Conservation (phyloP, 2,329 filamentous ascomycete species). For the Fusarium sp. region DNA sequence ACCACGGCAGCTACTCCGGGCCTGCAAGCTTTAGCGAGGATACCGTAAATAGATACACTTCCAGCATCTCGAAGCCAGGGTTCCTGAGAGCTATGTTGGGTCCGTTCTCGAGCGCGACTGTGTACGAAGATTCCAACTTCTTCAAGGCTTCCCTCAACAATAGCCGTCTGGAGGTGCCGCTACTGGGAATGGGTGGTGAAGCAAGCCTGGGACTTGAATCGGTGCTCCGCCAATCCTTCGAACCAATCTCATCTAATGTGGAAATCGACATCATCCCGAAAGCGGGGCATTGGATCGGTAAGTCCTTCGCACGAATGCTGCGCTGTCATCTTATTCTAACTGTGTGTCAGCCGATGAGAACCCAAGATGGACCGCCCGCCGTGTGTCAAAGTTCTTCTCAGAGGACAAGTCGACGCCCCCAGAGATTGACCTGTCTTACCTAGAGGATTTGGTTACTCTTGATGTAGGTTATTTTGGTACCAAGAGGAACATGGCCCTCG, state of each 20-base stretch:
- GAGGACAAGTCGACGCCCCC: constrained; percentile 11
- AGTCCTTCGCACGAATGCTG: constrained; percentile 10
- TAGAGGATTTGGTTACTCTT: constrained; percentile 40
- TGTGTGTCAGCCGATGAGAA: constrained; percentile 43
- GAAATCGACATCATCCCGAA: constrained; percentile 46
- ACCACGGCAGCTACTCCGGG: constrained; percentile 60
- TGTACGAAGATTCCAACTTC: constrained; percentile 54
- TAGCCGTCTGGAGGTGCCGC: constrained; percentile 26
- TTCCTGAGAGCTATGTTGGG: constrained; percentile 59
- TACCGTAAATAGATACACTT: constrained; percentile 57
- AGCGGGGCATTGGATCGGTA: constrained; percentile 49
- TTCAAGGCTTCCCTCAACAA: constrained; percentile 52
- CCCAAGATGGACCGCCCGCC: constrained; percentile 39
- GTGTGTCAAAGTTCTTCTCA: constrained; percentile 38
- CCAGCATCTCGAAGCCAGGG: constrained; percentile 60
- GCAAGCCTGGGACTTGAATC: constrained; percentile 42
- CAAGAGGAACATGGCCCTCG: constrained; percentile 25
- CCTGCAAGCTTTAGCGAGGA: constrained; percentile 56
- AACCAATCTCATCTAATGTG: constrained; percentile 25
- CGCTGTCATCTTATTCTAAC: not conserved
- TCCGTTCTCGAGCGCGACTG: constrained; percentile 52
- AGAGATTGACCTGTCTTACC: constrained; percentile 32
- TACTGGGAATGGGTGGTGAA: constrained; percentile 48
- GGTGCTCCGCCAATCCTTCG: constrained; percentile 10
- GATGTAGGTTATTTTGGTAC: constrained; percentile 37